Evolutionary conservation across 208 protist species (phyloP).

Genomic region (Acanthamoeba sp.): DNA sequence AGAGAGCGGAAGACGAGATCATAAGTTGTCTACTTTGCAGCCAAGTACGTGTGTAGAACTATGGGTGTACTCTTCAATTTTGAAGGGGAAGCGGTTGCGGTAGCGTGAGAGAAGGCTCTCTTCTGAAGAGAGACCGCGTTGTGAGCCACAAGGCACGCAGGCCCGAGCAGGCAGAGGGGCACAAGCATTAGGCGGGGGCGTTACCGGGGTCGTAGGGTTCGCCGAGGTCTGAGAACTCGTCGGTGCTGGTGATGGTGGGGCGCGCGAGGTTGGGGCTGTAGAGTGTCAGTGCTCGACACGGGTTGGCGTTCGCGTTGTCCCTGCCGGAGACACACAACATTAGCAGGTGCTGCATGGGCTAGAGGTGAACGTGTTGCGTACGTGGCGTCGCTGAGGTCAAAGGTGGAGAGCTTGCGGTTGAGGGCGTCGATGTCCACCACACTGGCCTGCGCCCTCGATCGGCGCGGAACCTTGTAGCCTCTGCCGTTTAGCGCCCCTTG

Average conservation of each 20-base stretch:
- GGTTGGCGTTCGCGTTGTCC: neutral
- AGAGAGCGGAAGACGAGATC: too few relatives aligned
- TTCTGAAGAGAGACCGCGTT: neutral
- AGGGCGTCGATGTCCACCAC: conserved; percentile 36
- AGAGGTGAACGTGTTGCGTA: conserved; percentile 7
- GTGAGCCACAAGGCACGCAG: too few relatives aligned
- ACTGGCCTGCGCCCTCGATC: neutral
- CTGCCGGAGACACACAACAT: too few relatives aligned
- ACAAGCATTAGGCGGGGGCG: too few relatives aligned
- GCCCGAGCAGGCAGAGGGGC: too few relatives aligned
- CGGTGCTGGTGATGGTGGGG: conserved; percentile 25
- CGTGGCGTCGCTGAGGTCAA: neutral
- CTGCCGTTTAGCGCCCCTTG: neutral
- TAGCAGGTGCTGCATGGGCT: neutral
- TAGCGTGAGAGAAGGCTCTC: neutral
- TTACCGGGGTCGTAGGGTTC: neutral
- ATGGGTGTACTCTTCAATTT: conserved; percentile 60
- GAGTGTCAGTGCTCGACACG: conserved; percentile 13
- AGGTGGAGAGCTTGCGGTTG: conserved; percentile 9
- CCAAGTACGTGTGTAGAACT: neutral
- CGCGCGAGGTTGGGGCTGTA: neutral
- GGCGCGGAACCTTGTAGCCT: neutral
- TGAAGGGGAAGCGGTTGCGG: conserved; percentile 1
- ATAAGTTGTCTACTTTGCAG: neutral
- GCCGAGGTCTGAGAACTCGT: neutral